Conservation (phyloP, 805 yeast genomes). For the Yamadazyma laniorum region DNA sequence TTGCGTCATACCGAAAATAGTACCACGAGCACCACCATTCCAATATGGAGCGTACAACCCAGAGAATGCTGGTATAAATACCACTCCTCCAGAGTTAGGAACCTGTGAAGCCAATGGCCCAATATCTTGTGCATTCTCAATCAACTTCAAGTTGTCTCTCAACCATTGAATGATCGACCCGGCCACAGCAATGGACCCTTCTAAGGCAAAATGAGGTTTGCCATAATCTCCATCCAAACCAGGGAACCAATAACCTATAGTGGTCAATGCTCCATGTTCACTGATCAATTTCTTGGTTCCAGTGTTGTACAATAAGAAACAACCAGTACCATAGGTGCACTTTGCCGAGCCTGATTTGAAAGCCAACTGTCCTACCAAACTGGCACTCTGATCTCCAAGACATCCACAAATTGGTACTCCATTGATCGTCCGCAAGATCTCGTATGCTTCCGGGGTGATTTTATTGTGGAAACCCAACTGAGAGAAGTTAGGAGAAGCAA, state of each 20-base stretch:
- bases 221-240: constrained; percentile 45
- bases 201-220: constrained; percentile 82
- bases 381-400: constrained; percentile 92
- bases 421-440: constrained; percentile 47
- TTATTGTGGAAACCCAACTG: constrained; percentile 50
- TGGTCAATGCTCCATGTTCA: constrained; percentile 80
- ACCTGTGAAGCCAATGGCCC: constrained; percentile 89
- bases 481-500: constrained; percentile 58
- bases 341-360: constrained; percentile 82
- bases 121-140: constrained; percentile 78
- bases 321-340: constrained; percentile 96
- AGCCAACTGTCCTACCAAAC: constrained; percentile 90
- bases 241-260: constrained; percentile 90
- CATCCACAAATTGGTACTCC: constrained; percentile 83
- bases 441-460: constrained; percentile 52
- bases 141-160: constrained; percentile 82
- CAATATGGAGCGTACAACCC: constrained; percentile 96
- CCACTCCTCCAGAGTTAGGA: constrained; percentile 82
- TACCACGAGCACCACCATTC: constrained; percentile 90
- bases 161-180: constrained; percentile 94
- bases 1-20: constrained; percentile 90
- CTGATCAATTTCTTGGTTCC: constrained; percentile 72
- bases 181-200: constrained; percentile 95
- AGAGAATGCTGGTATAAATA: constrained; percentile 91
- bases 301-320: constrained; percentile 84